Evolutionary conservation across 805 yeast species (phyloP), one percentile per base, ranked within the genome.

Genomic region (Saturnispora sanitii): DNA sequence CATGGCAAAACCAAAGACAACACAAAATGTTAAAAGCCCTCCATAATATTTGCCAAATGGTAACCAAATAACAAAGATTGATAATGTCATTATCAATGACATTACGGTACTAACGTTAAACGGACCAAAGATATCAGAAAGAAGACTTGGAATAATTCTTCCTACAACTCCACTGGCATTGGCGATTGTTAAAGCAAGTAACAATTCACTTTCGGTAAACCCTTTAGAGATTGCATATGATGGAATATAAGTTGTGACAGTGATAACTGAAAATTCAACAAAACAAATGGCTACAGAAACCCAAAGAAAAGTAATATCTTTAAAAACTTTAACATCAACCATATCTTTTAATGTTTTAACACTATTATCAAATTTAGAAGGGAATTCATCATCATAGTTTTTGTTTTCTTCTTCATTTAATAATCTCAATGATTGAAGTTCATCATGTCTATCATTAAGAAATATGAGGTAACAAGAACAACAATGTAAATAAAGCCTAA

Each of bases 31-130:
- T 47, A 74, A 71, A 37, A 79, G 56, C 0, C 65, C 69, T 1
- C 57, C 59, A 25, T 61, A 41, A 37, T 55, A 47, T 6, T 52
- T 42, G 0, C 84, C 86, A 43, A 77, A 71, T 1, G 88, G 87
- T n/a, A 79, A 57, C 87, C 87, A 79, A 17, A 61, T 27, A 11
- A 66, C 64, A 36, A 80, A 61, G 2, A 74, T 65, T n/a, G 73
- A 55, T 0, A 79, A 9, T 1, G 68, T 42, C 51, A 54, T 59
- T 13, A 73, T 61, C 2, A 44, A 35, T 55, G 71, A 69, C 33
- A 61, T 43, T 1, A 64, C 35, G 55, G 58, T 55, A 7, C 57
- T 55, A 29, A 70, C 51, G 49, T 72, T 73, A 54, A 65, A 71
- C 25, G 60, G 60, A 1, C 79, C 79, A 37, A 56, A 52, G 11